These are phyloP conservation scores for Kodamaea hsintzibuensis DNA, from an alignment of 805 yeast genomes.

Conservation along the genomic window DNA sequence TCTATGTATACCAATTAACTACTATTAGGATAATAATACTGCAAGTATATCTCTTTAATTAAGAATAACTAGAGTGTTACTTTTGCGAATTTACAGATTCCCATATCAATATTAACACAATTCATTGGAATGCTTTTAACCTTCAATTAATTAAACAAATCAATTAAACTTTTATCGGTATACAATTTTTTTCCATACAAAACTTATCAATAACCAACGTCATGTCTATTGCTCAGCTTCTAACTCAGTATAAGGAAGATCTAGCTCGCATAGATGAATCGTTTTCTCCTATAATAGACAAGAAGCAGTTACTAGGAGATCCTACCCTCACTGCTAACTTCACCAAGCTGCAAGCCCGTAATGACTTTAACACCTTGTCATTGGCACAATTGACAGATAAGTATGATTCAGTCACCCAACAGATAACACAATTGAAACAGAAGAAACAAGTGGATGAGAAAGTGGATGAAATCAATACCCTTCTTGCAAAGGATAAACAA, in stretches of 20 bases:
- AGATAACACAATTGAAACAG: conserved; percentile 6
- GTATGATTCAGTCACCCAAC: conserved; percentile 3
- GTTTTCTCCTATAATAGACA: not conserved
- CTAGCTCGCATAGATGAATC: conserved; percentile 1
- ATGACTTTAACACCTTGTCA: conserved; percentile 6
- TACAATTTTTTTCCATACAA: not conserved
- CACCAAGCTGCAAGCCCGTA: not conserved
- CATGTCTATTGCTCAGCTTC: conserved; percentile 4
- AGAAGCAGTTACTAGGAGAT: conserved; percentile 3
- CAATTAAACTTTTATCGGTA: not conserved
- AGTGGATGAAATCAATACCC: conserved; percentile 6
- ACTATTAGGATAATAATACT: too few species aligned
- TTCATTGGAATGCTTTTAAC: too few species aligned
- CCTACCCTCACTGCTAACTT: conserved; percentile 5
- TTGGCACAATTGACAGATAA: conserved; percentile 12
- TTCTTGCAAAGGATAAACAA: conserved; percentile 11
- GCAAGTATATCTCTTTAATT: too few species aligned
- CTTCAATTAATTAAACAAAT: too few species aligned
- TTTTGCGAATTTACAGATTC: too few species aligned
- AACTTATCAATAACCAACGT: conserved; percentile 9
- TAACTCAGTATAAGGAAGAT: conserved; percentile 2
- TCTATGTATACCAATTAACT: too few species aligned
- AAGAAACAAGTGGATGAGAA: not conserved
- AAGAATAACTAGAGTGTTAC: too few species aligned
- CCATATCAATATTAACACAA: too few species aligned